Conservation (phyloP, 1,284 basidiomycete genomes). For the Melampsora americana region DNA sequence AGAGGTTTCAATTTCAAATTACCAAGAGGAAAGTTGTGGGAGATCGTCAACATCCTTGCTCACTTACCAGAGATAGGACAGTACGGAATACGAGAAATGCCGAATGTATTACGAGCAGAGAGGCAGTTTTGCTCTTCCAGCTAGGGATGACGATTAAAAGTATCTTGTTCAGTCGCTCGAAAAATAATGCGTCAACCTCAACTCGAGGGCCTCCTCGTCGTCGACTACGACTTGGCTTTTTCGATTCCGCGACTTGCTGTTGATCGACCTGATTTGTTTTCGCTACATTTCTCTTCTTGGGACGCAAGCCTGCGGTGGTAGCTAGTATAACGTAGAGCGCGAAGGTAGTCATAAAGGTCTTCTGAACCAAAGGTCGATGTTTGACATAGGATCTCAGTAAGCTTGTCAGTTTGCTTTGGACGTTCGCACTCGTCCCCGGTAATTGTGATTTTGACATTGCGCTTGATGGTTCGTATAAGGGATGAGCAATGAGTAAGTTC, state of each 20-base stretch:
- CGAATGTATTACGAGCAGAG: slow-evolving; percentile 40
- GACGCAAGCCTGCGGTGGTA: slow-evolving; percentile 29
- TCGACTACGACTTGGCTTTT: slow-evolving; percentile 1
- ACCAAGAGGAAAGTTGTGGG: background rate
- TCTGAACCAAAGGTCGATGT: slow-evolving; percentile 21
- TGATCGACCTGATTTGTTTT: background rate
- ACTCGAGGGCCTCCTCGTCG: slow-evolving; percentile 13
- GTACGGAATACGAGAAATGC: slow-evolving; percentile 40
- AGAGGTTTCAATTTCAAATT: background rate
- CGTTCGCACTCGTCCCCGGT: background rate
- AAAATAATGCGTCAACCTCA: slow-evolving; percentile 31
- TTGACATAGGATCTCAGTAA: slow-evolving; percentile 13
- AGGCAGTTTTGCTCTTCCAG: slow-evolving; percentile 41
- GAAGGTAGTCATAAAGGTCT: slow-evolving; percentile 34
- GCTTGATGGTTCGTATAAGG: no score
- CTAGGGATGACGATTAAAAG: slow-evolving; percentile 38
- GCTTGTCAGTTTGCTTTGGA: background rate
- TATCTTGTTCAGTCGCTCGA: slow-evolving; percentile 29
- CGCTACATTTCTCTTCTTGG: slow-evolving; percentile 20
- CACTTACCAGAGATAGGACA: slow-evolving; percentile 34
- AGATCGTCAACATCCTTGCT: background rate
- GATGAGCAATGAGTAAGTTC: no score
- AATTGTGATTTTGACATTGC: no score
- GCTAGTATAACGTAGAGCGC: slow-evolving; percentile 28
- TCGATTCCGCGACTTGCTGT: background rate